These are phyloP conservation scores for Phytopythium sindhum DNA, from an alignment of 352 stramenopile genomes.

Conservation along the genomic window DNA sequence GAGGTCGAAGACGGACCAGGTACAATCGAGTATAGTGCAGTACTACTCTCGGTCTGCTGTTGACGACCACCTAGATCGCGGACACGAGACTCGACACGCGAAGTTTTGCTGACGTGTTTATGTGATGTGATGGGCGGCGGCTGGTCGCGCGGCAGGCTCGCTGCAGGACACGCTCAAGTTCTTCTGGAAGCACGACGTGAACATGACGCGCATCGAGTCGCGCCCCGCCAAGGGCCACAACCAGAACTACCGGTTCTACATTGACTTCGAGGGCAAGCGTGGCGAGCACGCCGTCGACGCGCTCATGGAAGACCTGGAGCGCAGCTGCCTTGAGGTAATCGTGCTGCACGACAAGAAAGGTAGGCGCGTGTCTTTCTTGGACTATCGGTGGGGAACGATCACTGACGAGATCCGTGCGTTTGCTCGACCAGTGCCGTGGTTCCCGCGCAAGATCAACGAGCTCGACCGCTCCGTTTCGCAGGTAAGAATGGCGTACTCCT, in stretches of 20 bases:
- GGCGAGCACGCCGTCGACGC: slow-evolving; percentile 77
- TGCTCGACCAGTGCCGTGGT: slow-evolving; percentile 61
- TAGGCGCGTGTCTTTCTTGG: slow-evolving; percentile 7
- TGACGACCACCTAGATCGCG: neutral
- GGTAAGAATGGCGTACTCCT: neutral
- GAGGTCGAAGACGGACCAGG: slow-evolving; percentile 64
- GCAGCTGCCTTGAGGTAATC: slow-evolving; percentile 88
- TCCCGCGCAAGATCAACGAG: slow-evolving; percentile 82
- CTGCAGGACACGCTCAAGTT: slow-evolving; percentile 95
- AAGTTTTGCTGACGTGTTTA: neutral
- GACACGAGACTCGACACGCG: neutral
- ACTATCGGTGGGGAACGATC: neutral
- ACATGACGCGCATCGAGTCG: slow-evolving; percentile 96
- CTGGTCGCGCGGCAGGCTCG: slow-evolving; percentile 48
- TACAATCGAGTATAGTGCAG: slow-evolving; percentile 3
- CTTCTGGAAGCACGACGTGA: slow-evolving; percentile 97
- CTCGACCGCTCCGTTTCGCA: slow-evolving; percentile 70
- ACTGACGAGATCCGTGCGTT: neutral
- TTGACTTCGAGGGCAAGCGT: slow-evolving; percentile 89
- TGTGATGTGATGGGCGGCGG: too few relatives aligned
- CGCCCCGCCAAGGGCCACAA: slow-evolving; percentile 84
- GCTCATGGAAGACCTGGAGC: slow-evolving; percentile 84
- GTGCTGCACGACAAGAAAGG: slow-evolving; percentile 94
- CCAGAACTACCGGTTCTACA: slow-evolving; percentile 91
- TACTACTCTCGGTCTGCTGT: too few relatives aligned